Base-by-base conservation (phyloP, 495 filamentous ascomycete genomes). In the Bathelium albidoporum region DNA sequence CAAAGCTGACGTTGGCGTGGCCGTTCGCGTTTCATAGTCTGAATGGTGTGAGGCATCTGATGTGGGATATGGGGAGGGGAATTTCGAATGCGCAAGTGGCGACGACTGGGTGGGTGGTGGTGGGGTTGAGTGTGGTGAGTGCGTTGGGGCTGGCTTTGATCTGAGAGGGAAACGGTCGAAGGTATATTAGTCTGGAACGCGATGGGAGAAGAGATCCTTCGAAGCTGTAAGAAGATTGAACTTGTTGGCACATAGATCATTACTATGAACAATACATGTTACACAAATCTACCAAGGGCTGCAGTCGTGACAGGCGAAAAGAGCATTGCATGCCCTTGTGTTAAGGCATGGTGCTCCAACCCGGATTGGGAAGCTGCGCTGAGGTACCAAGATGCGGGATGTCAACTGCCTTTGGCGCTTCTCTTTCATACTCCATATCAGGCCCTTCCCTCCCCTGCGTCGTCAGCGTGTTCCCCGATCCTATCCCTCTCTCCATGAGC, bases 31-130 rank as follows among this genome's bases (percentile, higher is more conserved):
- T 85, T 79, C 95, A 99, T 77, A 75, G 74, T 64, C 73, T 91
- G 68, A 97, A 95, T 77, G 94, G 95, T 28, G 62, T 95, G n/a
- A 84, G 91, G 71, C 94, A 97, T 81, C 80, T 99, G 76, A 66
- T 81, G 32, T 96, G 89, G 88, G 94, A 99, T 81, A 73, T 85
- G 59, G 88, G 87, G 41, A 73, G 77, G 60, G 81, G 82, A 44
- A 84, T 95, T 62, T 79, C 74, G 68, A 89, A 92, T 74, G 78
- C 81, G 69, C 76, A 79, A 66, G 89, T 97, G 64, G 82, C 88
- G 66, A 80, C 81, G 76, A 85, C 82, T 2, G 93, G 91, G 62
- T 94, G 87, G 83, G 75, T 80, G 36, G 83, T 91, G 26, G 80
- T 95, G 68, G 90, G 84, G 11, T 71, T 85, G 65, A 89, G 83